These are phyloP conservation scores for Phytophthora ramorum DNA, from an alignment of 352 stramenopile genomes.

Conservation along the genomic window DNA sequence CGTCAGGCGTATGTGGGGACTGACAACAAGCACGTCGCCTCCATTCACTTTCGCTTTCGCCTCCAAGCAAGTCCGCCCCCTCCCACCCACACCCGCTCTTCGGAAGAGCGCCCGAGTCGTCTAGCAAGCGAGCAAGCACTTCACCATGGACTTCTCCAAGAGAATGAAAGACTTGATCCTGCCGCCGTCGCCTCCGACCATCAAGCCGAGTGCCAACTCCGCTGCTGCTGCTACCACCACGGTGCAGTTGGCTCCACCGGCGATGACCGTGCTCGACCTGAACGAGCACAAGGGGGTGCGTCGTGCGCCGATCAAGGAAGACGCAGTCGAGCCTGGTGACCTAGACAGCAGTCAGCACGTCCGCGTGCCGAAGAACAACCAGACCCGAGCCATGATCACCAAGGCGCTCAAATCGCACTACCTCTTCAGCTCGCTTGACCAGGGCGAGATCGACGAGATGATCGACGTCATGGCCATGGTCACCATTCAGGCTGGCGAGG, in stretches of 20 bases:
- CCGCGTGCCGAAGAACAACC: constrained; percentile 75
- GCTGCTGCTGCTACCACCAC: constrained; percentile 25
- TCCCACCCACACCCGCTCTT: not conserved
- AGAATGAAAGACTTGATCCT: constrained; percentile 78
- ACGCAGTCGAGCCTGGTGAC: constrained; percentile 72
- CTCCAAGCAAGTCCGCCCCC: constrained; percentile 24
- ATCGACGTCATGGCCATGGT: constrained; percentile 87
- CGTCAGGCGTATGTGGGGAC: too few relatives aligned
- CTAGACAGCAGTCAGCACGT: constrained; percentile 52
- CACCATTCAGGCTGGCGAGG: constrained; percentile 61
- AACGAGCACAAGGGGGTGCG: constrained; percentile 69
- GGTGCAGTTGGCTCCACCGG: constrained; percentile 38
- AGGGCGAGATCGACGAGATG: constrained; percentile 83
- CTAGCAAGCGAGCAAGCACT: constrained; percentile 14
- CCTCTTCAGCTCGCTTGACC: constrained; percentile 81
- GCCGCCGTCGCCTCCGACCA: constrained; percentile 52
- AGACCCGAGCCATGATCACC: constrained; percentile 79
- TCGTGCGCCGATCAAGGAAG: constrained; percentile 81
- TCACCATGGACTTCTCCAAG: constrained; percentile 76
- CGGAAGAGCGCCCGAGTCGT: constrained; percentile 13
- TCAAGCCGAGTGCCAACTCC: constrained; percentile 60
- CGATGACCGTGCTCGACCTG: constrained; percentile 51
- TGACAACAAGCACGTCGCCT: not conserved
- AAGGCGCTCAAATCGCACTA: constrained; percentile 86
- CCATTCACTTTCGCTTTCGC: constrained; percentile 42